These are phyloP conservation scores for Infundibulicybe gibba DNA, from an alignment of 768 basidiomycete species.

Conservation along the genomic window DNA sequence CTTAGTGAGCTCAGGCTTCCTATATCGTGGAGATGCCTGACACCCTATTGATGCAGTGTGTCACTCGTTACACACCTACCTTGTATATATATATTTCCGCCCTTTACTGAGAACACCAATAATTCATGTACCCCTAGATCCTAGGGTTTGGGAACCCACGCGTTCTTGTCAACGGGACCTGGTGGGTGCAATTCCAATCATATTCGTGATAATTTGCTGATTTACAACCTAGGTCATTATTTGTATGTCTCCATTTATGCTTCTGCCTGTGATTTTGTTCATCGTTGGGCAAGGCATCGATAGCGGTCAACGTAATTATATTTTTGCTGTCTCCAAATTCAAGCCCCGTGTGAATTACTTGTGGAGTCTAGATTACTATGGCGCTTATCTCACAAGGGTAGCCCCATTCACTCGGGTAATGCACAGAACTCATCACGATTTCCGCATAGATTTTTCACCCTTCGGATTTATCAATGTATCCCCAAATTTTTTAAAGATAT, in stretches of 20 bases:
- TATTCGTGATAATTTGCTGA: neutral
- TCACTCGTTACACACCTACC: slow-evolving; percentile 37
- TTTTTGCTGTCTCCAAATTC: neutral
- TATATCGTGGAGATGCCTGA: neutral
- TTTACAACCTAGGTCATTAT: slow-evolving; percentile 25
- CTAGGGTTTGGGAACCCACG: slow-evolving; percentile 27
- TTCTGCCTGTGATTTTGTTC: neutral
- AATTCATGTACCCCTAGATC: slow-evolving; percentile 22
- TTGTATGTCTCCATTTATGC: slow-evolving; percentile 18
- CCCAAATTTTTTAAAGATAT: neutral
- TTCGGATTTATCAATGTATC: slow-evolving; percentile 33
- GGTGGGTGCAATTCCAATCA: slow-evolving; percentile 22
- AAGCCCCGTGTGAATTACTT: neutral
- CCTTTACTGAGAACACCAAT: neutral
- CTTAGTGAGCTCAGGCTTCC: slow-evolving; percentile 26
- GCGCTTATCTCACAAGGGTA: slow-evolving; percentile 41
- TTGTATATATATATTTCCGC: slow-evolving; percentile 21
- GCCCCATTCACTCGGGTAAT: neutral
- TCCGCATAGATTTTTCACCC: slow-evolving; percentile 32
- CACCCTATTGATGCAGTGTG: slow-evolving; percentile 27
- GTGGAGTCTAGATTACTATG: slow-evolving; percentile 27
- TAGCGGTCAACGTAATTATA: slow-evolving; percentile 31
- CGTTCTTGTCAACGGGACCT: slow-evolving; percentile 29
- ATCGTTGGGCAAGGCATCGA: slow-evolving; percentile 23
- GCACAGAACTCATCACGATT: neutral